These are phyloP conservation scores for Astraeus odoratus DNA, from an alignment of 768 basidiomycete species.

Conservation along the genomic window DNA sequence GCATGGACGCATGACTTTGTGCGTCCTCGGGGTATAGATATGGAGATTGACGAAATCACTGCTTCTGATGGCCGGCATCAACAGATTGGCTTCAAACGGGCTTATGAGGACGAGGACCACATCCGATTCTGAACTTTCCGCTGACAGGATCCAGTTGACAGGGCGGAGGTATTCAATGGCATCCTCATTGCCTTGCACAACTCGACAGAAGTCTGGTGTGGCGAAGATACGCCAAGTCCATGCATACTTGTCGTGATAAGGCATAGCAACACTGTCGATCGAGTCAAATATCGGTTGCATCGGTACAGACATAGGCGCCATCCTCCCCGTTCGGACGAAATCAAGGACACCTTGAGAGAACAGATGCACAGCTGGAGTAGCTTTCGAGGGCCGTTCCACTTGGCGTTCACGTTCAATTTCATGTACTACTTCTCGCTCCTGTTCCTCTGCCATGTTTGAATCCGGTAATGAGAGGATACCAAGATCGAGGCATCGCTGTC, in stretches of 20 bases:
- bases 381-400: constrained; percentile 25
- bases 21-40: constrained; percentile 31
- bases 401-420: constrained; percentile 34
- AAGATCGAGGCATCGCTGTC: background rate
- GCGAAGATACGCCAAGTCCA: background rate
- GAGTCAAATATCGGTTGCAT: background rate
- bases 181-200: background rate
- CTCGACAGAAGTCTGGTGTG: background rate
- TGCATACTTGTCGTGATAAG: background rate
- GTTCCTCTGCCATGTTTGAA: constrained; percentile 31
- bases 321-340: background rate
- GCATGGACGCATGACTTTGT: constrained; percentile 23
- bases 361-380: background rate
- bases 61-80: constrained; percentile 29
- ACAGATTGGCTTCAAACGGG: constrained; percentile 30
- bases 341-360: background rate
- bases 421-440: constrained; percentile 36
- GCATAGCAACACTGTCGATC: background rate
- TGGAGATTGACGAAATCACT: constrained; percentile 30
- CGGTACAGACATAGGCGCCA: background rate
- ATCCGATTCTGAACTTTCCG: constrained; percentile 5
- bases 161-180: constrained; percentile 9
- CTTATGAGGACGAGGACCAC: constrained; percentile 26
- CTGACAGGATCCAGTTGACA: constrained; percentile 12
- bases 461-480: constrained; percentile 12